Evolutionary conservation across 2,329 filamentous ascomycete species (phyloP), one percentile per base, ranked within the genome.

Genomic region (Trichoderma brevicompactum): DNA sequence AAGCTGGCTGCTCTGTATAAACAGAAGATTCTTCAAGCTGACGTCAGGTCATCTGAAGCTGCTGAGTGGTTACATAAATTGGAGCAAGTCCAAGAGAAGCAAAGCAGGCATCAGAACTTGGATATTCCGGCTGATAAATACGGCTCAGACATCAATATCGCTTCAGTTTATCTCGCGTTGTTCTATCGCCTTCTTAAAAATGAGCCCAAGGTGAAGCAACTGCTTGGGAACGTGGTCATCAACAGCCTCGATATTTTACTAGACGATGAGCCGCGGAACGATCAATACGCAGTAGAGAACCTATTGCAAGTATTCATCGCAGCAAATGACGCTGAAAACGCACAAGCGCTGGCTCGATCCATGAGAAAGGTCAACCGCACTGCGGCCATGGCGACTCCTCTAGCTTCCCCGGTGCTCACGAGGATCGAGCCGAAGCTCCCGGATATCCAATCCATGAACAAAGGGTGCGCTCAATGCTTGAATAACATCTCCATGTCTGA

Each of bases 251-350:
- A 74, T 1, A 76, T 80, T 5, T 67, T 80, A 1, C 75, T 77
- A 0, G 79, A 80, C 38, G 75, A 77, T 8, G 79, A 81, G 65
- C 77, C 76, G 2, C 72, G 75, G 15, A 81, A 81, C 52, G 79
- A 80, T 65, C 74, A 76, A 38, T 80, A 76, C 40, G 78, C 78
- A 5, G 71, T 80, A 1, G 78, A 79, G 63, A 80, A 80, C 58
- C 74, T 80, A 12, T 72, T 79, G 0, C 75, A 75, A 1, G 74
- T 77, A 2, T 74, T 81, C 58, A 74, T 79, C 46, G 79, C 79
- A 0, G 74, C 76, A 7, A 72, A 74, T 19, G 78, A 80, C 55
- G 68, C 73, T 4, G 70, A 71, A 0, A 77, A 79, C 23, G 78
- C 79, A 5, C 67, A 69, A 3, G 76, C 78, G 0, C 70, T 80